A percentile compares a stretch with the other conserved stretches of the same genome.
Evolutionary conservation across 1,284 basidiomycete species (phyloP).

Genomic region (Cerioporus squamosus): DNA sequence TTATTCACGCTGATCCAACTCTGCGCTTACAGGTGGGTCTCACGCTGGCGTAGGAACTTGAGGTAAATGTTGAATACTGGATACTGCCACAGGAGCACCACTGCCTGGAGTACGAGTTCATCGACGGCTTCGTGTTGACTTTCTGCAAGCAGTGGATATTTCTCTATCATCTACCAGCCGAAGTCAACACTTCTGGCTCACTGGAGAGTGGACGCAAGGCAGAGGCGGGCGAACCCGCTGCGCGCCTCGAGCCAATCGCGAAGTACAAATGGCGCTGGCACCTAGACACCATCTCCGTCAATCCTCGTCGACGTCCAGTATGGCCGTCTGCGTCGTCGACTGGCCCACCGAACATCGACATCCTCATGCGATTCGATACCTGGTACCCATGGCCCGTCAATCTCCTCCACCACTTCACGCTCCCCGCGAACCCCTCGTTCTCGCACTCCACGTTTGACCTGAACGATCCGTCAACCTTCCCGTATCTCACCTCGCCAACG

Average conservation of each 20-base stretch:
- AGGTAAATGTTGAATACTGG: neutral
- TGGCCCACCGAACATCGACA: conserved; percentile 44
- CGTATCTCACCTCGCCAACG: conserved; percentile 11
- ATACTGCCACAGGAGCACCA: conserved; percentile 30
- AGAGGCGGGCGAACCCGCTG: neutral
- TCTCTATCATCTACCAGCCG: conserved; percentile 24
- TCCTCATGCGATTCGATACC: conserved; percentile 63
- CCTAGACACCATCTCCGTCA: conserved; percentile 53
- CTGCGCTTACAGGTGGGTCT: conserved; percentile 12
- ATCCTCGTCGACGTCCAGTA: conserved; percentile 29
- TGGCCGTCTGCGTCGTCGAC: conserved; percentile 20
- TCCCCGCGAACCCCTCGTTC: conserved; percentile 49
- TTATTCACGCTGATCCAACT: conserved; percentile 28
- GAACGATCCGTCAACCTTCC: conserved; percentile 10
- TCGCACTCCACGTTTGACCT: conserved; percentile 28
- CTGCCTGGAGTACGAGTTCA: conserved; percentile 41
- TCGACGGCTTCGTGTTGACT: conserved; percentile 31
- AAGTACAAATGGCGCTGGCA: conserved; percentile 56
- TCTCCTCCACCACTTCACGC: conserved; percentile 61
- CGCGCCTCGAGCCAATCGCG: conserved; percentile 46
- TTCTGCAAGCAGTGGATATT: conserved; percentile 36
- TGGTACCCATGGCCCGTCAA: conserved; percentile 72
- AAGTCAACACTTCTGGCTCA: neutral
- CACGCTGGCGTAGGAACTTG: neutral
- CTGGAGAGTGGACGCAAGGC: neutral